A percentile compares a stretch with the other conserved stretches of the same genome.
Conservation (phyloP, 208 protist species). For the Phytomonas sp. region DNA sequence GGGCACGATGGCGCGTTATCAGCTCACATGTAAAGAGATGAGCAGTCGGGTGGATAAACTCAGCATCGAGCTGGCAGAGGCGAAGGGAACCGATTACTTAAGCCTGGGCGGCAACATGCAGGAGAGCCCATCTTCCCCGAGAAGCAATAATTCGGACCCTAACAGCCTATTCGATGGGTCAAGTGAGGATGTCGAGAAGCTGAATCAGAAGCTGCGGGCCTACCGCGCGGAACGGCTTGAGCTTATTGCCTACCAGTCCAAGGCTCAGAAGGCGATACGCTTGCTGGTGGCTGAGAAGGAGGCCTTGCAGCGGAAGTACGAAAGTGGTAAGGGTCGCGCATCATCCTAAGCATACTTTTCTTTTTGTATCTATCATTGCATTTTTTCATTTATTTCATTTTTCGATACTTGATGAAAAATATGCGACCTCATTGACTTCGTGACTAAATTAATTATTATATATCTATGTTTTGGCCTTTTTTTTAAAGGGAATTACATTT, state of each 20-base stretch:
- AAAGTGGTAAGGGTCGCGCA: neutral
- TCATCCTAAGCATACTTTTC: constrained; percentile 6
- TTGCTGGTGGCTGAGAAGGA: constrained; percentile 65
- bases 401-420: neutral
- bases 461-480: constrained; percentile 9
- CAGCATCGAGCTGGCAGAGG: constrained; percentile 29
- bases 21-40: constrained; percentile 32
- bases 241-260: constrained; percentile 63
- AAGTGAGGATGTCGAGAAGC: constrained; percentile 16
- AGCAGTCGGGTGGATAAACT: constrained; percentile 48
- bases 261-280: constrained; percentile 66
- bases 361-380: constrained; percentile 3
- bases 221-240: constrained; percentile 51
- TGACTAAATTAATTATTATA: neutral
- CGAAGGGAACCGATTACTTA: constrained; percentile 81
- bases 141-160: constrained; percentile 8
- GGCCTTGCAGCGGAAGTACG: constrained; percentile 12
- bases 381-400: constrained; percentile 1
- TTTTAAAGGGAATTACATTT: constrained; percentile 10
- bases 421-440: constrained; percentile 5
- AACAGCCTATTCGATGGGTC: neutral
- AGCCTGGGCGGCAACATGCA: constrained; percentile 18
- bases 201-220: constrained; percentile 29
- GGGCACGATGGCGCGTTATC: constrained; percentile 35
- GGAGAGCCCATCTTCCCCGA: constrained; percentile 12